Evolutionary conservation across 352 stramenopile species (phyloP), one percentile per base, ranked within the genome.

Genomic region (Phytophthora podocarpi): DNA sequence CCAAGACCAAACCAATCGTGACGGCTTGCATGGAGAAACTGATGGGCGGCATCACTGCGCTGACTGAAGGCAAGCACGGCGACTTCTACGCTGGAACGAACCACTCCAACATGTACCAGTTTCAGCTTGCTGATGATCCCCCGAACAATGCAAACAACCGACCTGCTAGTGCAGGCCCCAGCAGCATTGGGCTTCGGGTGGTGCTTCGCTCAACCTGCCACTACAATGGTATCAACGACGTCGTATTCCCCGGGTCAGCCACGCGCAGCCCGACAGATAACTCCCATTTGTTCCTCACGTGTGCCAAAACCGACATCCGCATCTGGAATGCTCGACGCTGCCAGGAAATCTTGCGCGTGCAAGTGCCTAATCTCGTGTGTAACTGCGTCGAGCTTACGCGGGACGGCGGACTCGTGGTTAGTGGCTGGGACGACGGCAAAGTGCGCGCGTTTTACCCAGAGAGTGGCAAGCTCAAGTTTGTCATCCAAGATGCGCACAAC

Each of bases 321-420:
- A 86, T 99, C 51, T 99, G 97, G 97, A 98, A 98, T 64, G 90
- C 87, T 9, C 76, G 82, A 32, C 89, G 90, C 32, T 85, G 85
- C 16, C 82, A 96, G 51, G 97, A 99, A 72, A 92, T 99, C n/a
- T 74, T 99, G 31, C 87, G 97, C 39, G 97, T 99, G 34, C 94
- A 98, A 54, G 93, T 99, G 58, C 96, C 96, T 9, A 99, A 99
- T 73, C 79, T 98, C n/a, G 93, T 96, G n/a, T 99, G 96, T 76
- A 94, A 96, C 63, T 97, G 93, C 68, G 76, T 98, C 20, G 87
- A 94, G 20, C 80, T 99, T 43, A 97, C 92, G 15, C 69, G 72
- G 6, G 87, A 90, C 60, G 97, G 96, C 26, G 74, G 67, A 49
- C 85, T 85, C 15, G 98, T 99, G 57, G 78, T 99, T 26, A 98